Percentiles rank a stretch among this genome's conserved stretches.
Conservation (phyloP, 768 basidiomycete species). For the Lentinus brumalis region DNA sequence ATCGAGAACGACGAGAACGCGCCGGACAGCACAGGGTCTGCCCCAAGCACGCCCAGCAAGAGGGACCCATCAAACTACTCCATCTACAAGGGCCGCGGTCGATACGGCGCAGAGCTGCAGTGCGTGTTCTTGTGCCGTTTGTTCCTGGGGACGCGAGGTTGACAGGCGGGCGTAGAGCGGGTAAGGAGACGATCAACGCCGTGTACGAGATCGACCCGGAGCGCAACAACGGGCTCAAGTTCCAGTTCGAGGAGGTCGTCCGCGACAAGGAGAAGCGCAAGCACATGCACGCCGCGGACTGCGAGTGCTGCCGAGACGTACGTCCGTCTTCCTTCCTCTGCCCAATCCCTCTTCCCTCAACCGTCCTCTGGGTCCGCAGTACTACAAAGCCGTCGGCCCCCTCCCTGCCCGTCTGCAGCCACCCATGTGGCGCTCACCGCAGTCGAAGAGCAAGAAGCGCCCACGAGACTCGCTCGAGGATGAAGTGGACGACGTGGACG, state of each 20-base stretch:
- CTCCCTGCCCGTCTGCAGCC: conserved; percentile 64
- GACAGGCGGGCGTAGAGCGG: conserved; percentile 41
- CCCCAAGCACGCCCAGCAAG: neutral
- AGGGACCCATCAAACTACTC: conserved; percentile 16
- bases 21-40: neutral
- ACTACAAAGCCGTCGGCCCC: conserved; percentile 76
- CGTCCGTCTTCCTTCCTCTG: conserved; percentile 23
- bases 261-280: conserved; percentile 63
- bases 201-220: conserved; percentile 66
- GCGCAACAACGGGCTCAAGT: conserved; percentile 64
- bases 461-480: conserved; percentile 10
- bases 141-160: conserved; percentile 42
- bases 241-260: conserved; percentile 78
- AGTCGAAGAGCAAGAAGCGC: conserved; percentile 13
- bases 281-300: conserved; percentile 73
- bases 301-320: conserved; percentile 81
- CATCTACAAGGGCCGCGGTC: conserved; percentile 23
- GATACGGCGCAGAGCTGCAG: conserved; percentile 15
- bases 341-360: neutral
- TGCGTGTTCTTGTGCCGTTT: conserved; percentile 30
- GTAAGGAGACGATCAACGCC: conserved; percentile 54
- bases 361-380: conserved; percentile 45
- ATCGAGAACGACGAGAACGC: conserved; percentile 15
- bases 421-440: conserved; percentile 73
- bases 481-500: conserved; percentile 5